Base-by-base conservation (phyloP, 1,284 basidiomycete species). In the Moniliophthora roreri region DNA sequence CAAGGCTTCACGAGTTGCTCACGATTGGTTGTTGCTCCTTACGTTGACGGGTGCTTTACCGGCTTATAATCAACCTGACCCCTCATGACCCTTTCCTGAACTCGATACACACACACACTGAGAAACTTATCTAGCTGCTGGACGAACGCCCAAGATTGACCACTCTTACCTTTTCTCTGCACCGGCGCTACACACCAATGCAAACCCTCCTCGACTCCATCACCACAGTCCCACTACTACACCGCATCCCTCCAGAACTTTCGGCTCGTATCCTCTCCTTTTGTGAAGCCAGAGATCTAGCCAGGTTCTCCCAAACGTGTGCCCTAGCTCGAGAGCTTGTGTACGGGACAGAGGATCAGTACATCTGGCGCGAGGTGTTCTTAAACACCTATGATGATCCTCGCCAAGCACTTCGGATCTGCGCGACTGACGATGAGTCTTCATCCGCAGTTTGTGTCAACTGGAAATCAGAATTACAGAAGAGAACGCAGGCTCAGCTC, bases 341-440 rank as follows among this genome's bases (percentile, higher is more conserved):
- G 36, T 80, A 82, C 60, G 65, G 71, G 28, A 56, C 71, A 36
- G 57, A 70, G 20, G 81, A 85, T 66, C 76, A 80, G 50, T 79
- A 79, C 62, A 74, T 89, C 38, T 89, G 85, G 85, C 80, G 83
- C 44, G 71, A 78, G 50, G 70, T 88, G 23, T 85, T 82, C 67
- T 75, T 85, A 28, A 55, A 64, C 21, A 74, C 77, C 13, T 87
- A 85, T 63, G 86, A 88, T 60, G 79, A 85, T 61, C 82, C 80
- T n/a, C 73, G 77, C 21, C 60, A 65, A 42, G 63, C 66, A 9
- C 38, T 61, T 13, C 52, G 57, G 20, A 54, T 55, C 32, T 47
- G 42, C 51, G 50, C 44, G 16, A 15, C 54, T 53, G 53, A 52
- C n/a, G 45, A 42, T n/a, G 24, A 0, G 10, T 40, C 44, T 13